phyloP scores from a whole-genome alignment of 768 basidiomycete genomes.

The Rhizopogon vulgaris region DNA sequence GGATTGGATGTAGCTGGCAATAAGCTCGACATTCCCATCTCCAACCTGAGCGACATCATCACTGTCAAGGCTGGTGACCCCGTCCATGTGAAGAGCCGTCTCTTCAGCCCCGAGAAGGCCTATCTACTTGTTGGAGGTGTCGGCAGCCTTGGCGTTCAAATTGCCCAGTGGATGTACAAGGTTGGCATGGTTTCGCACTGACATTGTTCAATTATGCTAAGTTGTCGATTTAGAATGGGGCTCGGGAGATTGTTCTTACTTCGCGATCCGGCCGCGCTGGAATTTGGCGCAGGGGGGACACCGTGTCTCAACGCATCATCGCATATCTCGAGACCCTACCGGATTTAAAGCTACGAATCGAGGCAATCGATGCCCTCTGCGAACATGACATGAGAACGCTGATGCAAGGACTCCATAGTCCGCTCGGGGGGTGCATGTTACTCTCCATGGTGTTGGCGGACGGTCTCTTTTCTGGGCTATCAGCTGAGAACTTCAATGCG shows the following conservation, averaged over 20 bases:
- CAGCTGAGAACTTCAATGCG: constrained; percentile 17
- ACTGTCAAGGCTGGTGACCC: background rate
- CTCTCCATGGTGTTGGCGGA: background rate
- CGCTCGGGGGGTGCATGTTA: background rate
- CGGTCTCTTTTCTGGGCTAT: background rate
- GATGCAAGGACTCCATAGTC: background rate
- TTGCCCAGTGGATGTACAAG: constrained; percentile 27
- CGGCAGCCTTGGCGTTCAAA: constrained; percentile 19
- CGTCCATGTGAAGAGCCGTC: constrained; percentile 8
- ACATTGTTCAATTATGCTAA: background rate
- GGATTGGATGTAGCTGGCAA: background rate
- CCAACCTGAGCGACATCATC: background rate
- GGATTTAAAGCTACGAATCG: background rate
- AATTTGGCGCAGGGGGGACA: background rate
- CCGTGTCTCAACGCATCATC: background rate
- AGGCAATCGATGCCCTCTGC: background rate
- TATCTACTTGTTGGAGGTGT: constrained; percentile 20
- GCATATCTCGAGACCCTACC: background rate
- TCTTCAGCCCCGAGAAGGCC: constrained; percentile 25
- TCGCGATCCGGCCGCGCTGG: constrained; percentile 15
- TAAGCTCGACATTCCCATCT: background rate
- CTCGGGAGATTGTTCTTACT: constrained; percentile 26
- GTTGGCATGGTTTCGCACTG: background rate
- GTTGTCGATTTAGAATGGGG: constrained; percentile 4
- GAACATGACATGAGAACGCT: background rate